Evolutionary conservation across 768 basidiomycete genomes (phyloP), one percentile per base, ranked within the genome.

Genomic region (Pleurotus cornucopiae): DNA sequence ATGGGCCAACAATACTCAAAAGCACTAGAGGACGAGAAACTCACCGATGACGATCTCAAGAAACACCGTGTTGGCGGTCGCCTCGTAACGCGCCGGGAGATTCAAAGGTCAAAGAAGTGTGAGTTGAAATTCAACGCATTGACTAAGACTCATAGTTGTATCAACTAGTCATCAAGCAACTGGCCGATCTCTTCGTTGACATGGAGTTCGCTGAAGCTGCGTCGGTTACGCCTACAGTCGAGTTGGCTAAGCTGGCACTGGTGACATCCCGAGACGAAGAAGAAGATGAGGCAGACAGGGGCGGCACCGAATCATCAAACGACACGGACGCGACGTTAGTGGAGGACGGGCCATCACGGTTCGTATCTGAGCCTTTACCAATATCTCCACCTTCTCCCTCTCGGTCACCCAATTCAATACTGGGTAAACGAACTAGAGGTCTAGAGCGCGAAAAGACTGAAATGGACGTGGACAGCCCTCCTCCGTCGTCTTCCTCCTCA

Each of bases 191-290:
- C 2, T 97, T 94, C 72, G 81, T 76, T 67, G 76, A 87, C 52
- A 77, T 97, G 38, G 88, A 92, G 62, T 82, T 80, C 59, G 78
- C 80, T 55, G 79, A 85, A 45, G 68, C 74, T 2, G 71, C 84
- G 4, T 79, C 92, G 12, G 84, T 97, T 14, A 92, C 91, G 0
- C 94, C 94, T 0, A 86, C 85, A 2, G 72, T 91, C 45, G 91
- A 96, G 62, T 77, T 97, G 16, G 94, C 94, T 5, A 94, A 97
- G 66, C 81, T 96, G 18, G 94, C 94, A 0, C 80, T 97, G 16
- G 87, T 95, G 34, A 94, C 94, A 4, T 89, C 90, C 2, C 84
- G 91, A 64, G 93, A 94, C 59, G 94, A 95, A 67, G 89, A 91
- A 68, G 90, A 91, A 59, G 90, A 89, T 58, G 88, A 89, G 59